Conservation (phyloP, 306 rosid genomes). For the Quercus dentata region DNA sequence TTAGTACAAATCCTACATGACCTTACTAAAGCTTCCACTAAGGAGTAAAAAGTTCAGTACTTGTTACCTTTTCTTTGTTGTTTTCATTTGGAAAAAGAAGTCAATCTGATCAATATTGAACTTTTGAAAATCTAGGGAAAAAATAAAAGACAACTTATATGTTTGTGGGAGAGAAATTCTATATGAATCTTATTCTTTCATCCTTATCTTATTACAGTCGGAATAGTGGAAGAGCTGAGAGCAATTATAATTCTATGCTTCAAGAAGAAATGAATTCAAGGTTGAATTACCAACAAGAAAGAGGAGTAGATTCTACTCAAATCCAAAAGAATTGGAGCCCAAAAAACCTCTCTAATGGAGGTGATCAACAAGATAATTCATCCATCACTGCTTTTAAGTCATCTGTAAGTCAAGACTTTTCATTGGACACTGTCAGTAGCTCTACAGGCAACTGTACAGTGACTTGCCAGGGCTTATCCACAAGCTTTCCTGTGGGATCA, state of each 20-base stretch:
- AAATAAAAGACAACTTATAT: neutral
- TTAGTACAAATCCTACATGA: neutral
- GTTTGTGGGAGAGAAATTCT: neutral
- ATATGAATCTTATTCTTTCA: constrained; percentile 6
- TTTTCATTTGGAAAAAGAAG: constrained; percentile 17
- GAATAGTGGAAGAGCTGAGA: constrained; percentile 36
- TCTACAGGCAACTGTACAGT: constrained; percentile 11
- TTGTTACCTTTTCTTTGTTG: constrained; percentile 4
- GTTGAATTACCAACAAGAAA: constrained; percentile 23
- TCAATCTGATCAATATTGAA: constrained; percentile 5
- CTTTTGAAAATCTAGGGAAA: neutral
- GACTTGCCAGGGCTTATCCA: constrained; percentile 22
- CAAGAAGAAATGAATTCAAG: constrained; percentile 38
- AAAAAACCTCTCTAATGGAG: constrained; percentile 17
- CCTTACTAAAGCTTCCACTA: constrained; percentile 14
- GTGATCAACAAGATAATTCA: constrained; percentile 24
- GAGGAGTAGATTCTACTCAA: constrained; percentile 29
- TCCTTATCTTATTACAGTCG: constrained; percentile 19
- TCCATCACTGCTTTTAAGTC: constrained; percentile 29
- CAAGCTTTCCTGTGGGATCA: constrained; percentile 46
- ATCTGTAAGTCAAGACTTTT: constrained; percentile 37
- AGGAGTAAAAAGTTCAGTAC: constrained; percentile 3
- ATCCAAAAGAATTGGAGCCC: constrained; percentile 42
- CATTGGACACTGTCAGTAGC: constrained; percentile 30
- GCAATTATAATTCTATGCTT: constrained; percentile 36